Conservation (phyloP, 345 rosid species). For the Eucalyptus dawsonii region DNA sequence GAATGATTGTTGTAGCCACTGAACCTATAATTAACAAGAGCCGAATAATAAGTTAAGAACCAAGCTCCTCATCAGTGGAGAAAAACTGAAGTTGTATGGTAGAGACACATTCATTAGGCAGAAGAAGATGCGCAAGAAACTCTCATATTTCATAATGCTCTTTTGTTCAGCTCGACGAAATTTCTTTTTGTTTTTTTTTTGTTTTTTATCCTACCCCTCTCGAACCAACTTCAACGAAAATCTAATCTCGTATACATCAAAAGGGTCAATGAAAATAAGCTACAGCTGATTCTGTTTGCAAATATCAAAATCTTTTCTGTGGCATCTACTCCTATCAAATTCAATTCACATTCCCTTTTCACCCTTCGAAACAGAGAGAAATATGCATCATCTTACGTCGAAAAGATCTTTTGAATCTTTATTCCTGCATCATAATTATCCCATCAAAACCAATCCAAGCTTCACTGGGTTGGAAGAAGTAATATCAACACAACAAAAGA, state of each 20-base stretch:
- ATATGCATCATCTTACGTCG: neutral
- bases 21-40: constrained; percentile 22
- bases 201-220: neutral
- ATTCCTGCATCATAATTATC: neutral
- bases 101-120: neutral
- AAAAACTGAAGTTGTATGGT: neutral
- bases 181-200: neutral
- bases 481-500: neutral
- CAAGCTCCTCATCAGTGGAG: neutral
- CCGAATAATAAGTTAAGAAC: neutral
- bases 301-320: neutral
- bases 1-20: constrained; percentile 22
- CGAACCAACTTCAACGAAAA: neutral
- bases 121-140: neutral
- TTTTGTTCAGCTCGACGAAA: neutral
- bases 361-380: neutral
- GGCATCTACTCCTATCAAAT: neutral
- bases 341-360: neutral
- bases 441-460: neutral
- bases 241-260: neutral
- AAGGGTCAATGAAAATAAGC: neutral
- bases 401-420: neutral
- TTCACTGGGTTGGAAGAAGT: neutral
- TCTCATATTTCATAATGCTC: neutral
- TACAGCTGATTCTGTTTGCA: neutral